Evolutionary conservation across 495 filamentous ascomycete genomes (phyloP).

Genomic region (Opeltia flavorubescens): DNA sequence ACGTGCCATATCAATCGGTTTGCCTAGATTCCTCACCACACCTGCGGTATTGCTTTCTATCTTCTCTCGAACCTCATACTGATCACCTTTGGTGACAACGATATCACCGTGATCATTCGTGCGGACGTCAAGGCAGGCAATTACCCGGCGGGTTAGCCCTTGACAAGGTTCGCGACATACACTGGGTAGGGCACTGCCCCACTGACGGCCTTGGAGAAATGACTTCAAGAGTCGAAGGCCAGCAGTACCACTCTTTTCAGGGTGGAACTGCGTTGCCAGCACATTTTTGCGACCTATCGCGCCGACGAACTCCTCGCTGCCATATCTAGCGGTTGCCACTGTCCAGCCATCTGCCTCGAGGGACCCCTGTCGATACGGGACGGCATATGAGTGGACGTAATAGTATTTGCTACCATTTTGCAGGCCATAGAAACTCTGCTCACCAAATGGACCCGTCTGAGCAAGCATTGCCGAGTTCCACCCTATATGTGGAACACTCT

Average conservation of each 20-base stretch:
- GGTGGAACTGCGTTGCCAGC: conserved; percentile 91
- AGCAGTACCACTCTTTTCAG: conserved; percentile 88
- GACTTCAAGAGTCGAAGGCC: conserved; percentile 72
- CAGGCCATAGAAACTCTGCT: conserved; percentile 56
- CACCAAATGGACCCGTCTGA: conserved; percentile 29
- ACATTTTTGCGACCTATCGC: conserved; percentile 74
- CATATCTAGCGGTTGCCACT: conserved; percentile 77
- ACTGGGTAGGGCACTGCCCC: conserved; percentile 23
- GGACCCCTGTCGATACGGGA: conserved; percentile 53
- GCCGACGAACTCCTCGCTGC: conserved; percentile 80
- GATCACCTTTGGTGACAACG: conserved; percentile 95
- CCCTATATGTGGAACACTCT: conserved; percentile 93
- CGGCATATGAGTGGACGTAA: conserved; percentile 92
- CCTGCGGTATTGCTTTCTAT: conserved; percentile 39
- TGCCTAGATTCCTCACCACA: conserved; percentile 81
- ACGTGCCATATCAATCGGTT: conserved; percentile 87
- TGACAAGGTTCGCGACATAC: conserved; percentile 20
- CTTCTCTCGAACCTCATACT: conserved; percentile 99
- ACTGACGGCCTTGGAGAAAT: conserved; percentile 56
- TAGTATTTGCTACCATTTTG: conserved; percentile 82
- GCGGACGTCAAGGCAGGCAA: conserved; percentile 91
- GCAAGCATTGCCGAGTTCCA: conserved; percentile 77
- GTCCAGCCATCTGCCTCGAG: conserved; percentile 72
- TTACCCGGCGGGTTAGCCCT: conserved; percentile 77
- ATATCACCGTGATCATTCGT: conserved; percentile 93